Base-by-base conservation (phyloP, 441 rosid species). In the Hura crepitans region DNA sequence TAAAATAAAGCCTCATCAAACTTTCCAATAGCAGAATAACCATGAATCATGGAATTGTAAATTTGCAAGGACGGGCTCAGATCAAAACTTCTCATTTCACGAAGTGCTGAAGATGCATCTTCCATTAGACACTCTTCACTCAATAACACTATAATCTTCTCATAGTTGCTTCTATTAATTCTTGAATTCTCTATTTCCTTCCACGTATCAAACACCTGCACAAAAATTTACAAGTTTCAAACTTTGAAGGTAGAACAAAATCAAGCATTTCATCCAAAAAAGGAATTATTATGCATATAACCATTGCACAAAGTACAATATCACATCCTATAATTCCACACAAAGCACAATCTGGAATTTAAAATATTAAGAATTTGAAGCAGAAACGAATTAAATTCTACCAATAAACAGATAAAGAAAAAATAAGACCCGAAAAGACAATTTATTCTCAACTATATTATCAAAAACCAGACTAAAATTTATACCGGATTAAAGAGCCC, bases 161-260 rank as follows among this genome's bases (percentile, higher is more conserved):
- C 85, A 62, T 81, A 89, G 71, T 85, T 86, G 58, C 75, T 59
- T 53, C 80, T 85, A 73, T 61, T 87, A 70, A 77, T 74, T 70
- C 93, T 73, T 0, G 85, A 83, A 42, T 57, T 73, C 39, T 85
- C 88, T 37, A 75, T 66, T 28, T 65, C 72, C 83, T 80, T 87
- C 93, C 97, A 89, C 81, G 75, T 66, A 77, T 84, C 78, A 83
- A 87, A 89, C 37, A 91, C 85, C 92, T 90, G 80, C 49, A 14
- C 45, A 79, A 57, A 62, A 5, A 72, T 27, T 22, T 70, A 15
- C 35, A 62, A 59, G 53, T 71, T 70, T 68, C 43, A 65, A 28
- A 49, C 14, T 28, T 70, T 43, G n/a, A n/a, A n/a, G n/a, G n/a
- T n/a, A n/a, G 23, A 18, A 31, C 9, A 17, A 45, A 10, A 39